A percentile compares a stretch with the other conserved stretches of the same genome.
Evolutionary conservation across 306 rosid species (phyloP).

Genomic region (Dalbergia cultrata): DNA sequence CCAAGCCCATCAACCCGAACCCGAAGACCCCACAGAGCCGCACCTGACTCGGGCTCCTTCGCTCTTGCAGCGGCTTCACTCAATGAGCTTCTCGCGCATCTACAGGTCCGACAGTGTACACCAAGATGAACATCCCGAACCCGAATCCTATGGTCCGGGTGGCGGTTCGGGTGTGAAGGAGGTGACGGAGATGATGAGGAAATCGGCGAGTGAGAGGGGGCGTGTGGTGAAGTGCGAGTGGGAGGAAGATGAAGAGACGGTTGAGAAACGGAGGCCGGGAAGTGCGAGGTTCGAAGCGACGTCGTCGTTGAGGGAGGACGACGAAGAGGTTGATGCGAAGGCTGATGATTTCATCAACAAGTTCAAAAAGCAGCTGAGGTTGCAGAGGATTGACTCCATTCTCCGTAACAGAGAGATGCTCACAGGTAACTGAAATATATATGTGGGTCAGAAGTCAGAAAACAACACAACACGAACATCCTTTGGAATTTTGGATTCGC

Average conservation of each 20-base stretch:
- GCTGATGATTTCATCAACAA: conserved; percentile 87
- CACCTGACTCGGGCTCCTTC: conserved; percentile 55
- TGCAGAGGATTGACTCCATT: conserved; percentile 80
- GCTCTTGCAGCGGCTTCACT: conserved; percentile 58
- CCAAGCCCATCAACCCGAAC: not conserved
- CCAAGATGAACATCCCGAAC: conserved; percentile 13
- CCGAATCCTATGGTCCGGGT: conserved; percentile 9
- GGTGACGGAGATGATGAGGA: conserved; percentile 55
- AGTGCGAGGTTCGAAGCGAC: conserved; percentile 40
- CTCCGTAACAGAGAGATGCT: conserved; percentile 55
- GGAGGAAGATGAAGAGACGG: conserved; percentile 19
- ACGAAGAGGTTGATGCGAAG: conserved; percentile 72
- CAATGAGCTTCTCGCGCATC: conserved; percentile 47
- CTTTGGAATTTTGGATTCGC: not conserved
- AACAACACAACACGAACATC: too few species aligned
- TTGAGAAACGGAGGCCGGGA: conserved; percentile 54
- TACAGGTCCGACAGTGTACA: conserved; percentile 44
- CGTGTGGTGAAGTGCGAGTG: not conserved
- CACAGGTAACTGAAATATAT: conserved; percentile 12
- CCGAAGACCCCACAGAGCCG: not conserved
- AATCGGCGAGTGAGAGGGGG: conserved; percentile 46
- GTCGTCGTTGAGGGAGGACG: conserved; percentile 41
- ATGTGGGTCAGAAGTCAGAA: too few species aligned
- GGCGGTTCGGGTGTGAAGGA: conserved; percentile 41
- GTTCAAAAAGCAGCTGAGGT: conserved; percentile 76